Evolutionary conservation across 2,329 filamentous ascomycete species (phyloP), one percentile per base, ranked within the genome.

Genomic region (Hypoxylon sp.): DNA sequence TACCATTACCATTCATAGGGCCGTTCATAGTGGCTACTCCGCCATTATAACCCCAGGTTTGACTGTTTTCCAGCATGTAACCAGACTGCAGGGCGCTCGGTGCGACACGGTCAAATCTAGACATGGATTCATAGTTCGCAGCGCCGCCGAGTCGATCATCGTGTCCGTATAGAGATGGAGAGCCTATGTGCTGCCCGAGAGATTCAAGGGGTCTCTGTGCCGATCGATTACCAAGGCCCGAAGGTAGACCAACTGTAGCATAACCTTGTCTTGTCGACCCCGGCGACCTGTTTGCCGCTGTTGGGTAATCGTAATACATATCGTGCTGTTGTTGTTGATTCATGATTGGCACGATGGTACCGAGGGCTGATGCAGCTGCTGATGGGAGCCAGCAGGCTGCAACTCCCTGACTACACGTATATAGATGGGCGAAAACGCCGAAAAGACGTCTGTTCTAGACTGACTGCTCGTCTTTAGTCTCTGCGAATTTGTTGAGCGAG

Each of bases 151-250:
- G 63, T 83, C 83, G 77, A 83, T 89, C 79, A 83, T 91, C 79
- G 79, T 96, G 84, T 14, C 84, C 83, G 78, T 95, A 97, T 54
- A 94, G 83, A 62, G 87, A 87, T 51, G 88, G 85, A 0, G 81
- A 81, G 42, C 78, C 79, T 75, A 93, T 51, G 30, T 74, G 85
- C 60, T 89, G 87, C 65, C 85, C 87, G 75, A 91, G 90, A 65
- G 85, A 84, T 71, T 97, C 93, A 76, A 94, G 92, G 71, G 91
- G 91, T 72, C 93, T 87, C 72, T 93, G 94, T 44, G 88, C 83
- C 76, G 91, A 89, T 71, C 91, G 88, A 74, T 91, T 88, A 50
- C 70, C 70, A 32, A 80, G 61, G 44, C 78, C 76, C 30, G 76
- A 81, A 62, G 85, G 83, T 83, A 90, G 82, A 76, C 82, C 83